Percentiles rank a stretch among this genome's conserved stretches.
Conservation (phyloP, 352 stramenopile species). For the Globisporangium alternatum region DNA sequence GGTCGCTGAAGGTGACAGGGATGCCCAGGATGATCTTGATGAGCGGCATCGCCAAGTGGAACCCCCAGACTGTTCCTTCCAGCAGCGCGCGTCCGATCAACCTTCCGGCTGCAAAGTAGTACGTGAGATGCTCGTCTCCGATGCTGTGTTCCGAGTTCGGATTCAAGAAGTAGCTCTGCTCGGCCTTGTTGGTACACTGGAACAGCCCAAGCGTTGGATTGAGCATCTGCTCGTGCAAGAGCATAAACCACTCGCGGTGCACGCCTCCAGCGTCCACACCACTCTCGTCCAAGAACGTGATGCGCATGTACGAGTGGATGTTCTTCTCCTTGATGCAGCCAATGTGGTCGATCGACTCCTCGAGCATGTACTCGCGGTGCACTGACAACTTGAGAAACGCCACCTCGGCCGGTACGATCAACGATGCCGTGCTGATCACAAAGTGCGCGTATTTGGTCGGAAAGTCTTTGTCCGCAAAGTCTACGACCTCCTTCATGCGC, state of each 20-base stretch:
- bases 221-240: slow-evolving; percentile 67
- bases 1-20: slow-evolving; percentile 86
- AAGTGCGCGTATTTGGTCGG: too few species aligned
- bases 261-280: slow-evolving; percentile 84
- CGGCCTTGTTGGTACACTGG: slow-evolving; percentile 47
- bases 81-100: slow-evolving; percentile 59
- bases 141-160: slow-evolving; percentile 46
- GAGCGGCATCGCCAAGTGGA: slow-evolving; percentile 92
- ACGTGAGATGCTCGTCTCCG: slow-evolving; percentile 58
- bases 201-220: slow-evolving; percentile 48
- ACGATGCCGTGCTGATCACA: too few species aligned
- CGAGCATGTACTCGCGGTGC: too few species aligned
- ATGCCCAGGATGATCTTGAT: slow-evolving; percentile 98
- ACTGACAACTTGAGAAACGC: too few species aligned
- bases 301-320: too few species aligned
- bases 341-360: too few species aligned
- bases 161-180: slow-evolving; percentile 66
- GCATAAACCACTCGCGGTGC: slow-evolving; percentile 87
- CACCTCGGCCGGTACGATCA: too few species aligned
- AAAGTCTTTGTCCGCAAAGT: too few species aligned
- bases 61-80: slow-evolving; percentile 90
- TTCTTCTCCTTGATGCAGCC: too few species aligned
- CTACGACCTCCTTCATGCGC: too few species aligned
- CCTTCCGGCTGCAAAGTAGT: slow-evolving; percentile 57
- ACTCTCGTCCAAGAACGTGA: slow-evolving; percentile 64